phyloP scores from a whole-genome alignment of 768 basidiomycete species.

The Boletellus sp. region DNA sequence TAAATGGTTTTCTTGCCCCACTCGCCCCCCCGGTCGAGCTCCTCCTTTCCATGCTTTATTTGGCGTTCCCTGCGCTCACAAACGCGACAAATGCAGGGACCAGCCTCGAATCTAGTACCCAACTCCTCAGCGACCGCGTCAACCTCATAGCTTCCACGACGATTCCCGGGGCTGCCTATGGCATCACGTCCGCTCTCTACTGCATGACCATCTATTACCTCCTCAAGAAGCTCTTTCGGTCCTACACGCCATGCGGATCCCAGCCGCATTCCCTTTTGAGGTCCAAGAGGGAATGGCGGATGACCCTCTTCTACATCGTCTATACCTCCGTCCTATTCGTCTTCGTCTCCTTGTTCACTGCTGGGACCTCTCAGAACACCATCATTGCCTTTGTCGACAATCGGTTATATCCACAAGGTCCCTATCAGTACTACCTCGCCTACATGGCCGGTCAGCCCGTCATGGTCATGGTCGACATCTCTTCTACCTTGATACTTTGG shows the following conservation, averaged over 20 bases:
- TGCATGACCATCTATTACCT: constrained; percentile 16
- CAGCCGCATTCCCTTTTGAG: constrained; percentile 6
- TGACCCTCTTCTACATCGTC: constrained; percentile 23
- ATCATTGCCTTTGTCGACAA: constrained; percentile 30
- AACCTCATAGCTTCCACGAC: constrained; percentile 25
- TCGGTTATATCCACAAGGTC: constrained; percentile 25
- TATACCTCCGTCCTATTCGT: constrained; percentile 29
- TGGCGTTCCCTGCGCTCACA: constrained; percentile 2
- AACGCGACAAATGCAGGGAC: constrained; percentile 6
- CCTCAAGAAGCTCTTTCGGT: constrained; percentile 18
- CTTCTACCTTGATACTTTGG: constrained; percentile 26
- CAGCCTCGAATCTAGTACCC: neutral
- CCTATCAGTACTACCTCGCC: constrained; percentile 19
- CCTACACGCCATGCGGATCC: neutral
- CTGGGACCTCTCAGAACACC: constrained; percentile 27
- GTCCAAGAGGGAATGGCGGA: constrained; percentile 8
- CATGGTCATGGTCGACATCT: constrained; percentile 25
- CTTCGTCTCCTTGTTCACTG: constrained; percentile 26
- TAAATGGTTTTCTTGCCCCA: constrained; percentile 8
- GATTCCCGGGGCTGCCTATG: constrained; percentile 20
- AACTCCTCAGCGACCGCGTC: constrained; percentile 22
- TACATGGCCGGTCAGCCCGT: constrained; percentile 24
- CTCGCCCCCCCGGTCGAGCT: constrained; percentile 6
- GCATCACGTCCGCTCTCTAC: constrained; percentile 20
- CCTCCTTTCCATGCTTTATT: constrained; percentile 1